Evolutionary conservation across 148 eudicot genomes (phyloP).

Genomic region (Hydrangea macrophylla): DNA sequence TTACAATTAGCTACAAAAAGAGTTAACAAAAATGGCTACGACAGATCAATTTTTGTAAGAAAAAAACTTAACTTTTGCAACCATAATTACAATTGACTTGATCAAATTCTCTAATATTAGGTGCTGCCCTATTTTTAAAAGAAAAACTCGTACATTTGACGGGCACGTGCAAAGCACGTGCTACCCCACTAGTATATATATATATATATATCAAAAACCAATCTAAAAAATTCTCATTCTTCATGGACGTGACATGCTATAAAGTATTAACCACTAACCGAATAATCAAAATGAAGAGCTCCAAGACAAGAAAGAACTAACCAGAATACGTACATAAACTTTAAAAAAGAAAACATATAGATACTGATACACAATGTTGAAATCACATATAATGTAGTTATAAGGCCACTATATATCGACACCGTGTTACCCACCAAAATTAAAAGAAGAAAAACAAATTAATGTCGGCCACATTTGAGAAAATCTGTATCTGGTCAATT

Average conservation of each 20-base stretch:
- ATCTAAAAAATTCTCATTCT: neutral
- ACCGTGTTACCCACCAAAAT: neutral
- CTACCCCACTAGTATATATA: too few relatives aligned
- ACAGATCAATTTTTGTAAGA: neutral
- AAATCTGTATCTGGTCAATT: neutral
- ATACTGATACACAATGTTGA: neutral
- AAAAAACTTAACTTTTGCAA: too few relatives aligned
- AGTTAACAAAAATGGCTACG: too few relatives aligned
- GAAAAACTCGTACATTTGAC: too few relatives aligned
- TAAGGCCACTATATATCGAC: too few relatives aligned
- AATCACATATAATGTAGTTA: neutral
- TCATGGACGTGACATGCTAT: neutral
- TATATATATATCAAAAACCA: too few relatives aligned
- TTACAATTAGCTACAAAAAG: too few relatives aligned
- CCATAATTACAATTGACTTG: too few relatives aligned
- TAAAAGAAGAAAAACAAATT: neutral
- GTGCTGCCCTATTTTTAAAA: too few relatives aligned
- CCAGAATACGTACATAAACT: neutral
- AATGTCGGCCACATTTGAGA: constrained; percentile 5
- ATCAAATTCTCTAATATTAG: too few relatives aligned
- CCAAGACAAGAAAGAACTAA: neutral
- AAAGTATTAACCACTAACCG: neutral
- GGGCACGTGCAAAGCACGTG: too few relatives aligned
- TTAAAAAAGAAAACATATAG: neutral
- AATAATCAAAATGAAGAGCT: neutral